phyloP scores from a whole-genome alignment of 768 basidiomycete species.

The Scleroderma citrinum region DNA sequence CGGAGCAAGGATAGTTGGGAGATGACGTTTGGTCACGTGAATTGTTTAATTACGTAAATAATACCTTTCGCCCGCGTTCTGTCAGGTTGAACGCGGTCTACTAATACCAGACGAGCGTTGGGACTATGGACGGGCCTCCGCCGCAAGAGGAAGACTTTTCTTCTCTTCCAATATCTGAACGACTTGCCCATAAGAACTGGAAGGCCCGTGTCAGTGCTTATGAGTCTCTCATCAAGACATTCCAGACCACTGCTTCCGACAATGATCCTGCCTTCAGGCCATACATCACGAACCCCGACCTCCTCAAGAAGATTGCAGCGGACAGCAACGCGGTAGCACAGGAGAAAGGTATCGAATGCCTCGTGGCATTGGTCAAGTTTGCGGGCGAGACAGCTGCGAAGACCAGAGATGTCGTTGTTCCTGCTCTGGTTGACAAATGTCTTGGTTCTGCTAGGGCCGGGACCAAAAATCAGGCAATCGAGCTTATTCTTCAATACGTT shows the following conservation, averaged over 20 bases:
- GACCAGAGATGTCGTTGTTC: slow-evolving; percentile 74
- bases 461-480: slow-evolving; percentile 82
- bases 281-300: slow-evolving; percentile 70
- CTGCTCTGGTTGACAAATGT: slow-evolving; percentile 94
- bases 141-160: slow-evolving; percentile 94
- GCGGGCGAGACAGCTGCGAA: slow-evolving; percentile 85
- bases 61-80: background rate
- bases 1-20: slow-evolving; percentile 33
- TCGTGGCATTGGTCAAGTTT: slow-evolving; percentile 81
- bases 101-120: slow-evolving; percentile 3
- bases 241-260: slow-evolving; percentile 86
- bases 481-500: slow-evolving; percentile 82
- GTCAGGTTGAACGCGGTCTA: background rate
- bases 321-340: slow-evolving; percentile 97
- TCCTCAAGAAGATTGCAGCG: slow-evolving; percentile 80
- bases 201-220: slow-evolving; percentile 95
- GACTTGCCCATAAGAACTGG: slow-evolving; percentile 96
- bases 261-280: slow-evolving; percentile 91
- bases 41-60: background rate
- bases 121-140: slow-evolving; percentile 80
- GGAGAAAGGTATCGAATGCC: slow-evolving; percentile 92
- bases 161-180: slow-evolving; percentile 65
- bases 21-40: background rate
- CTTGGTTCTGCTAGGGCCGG: slow-evolving; percentile 87
- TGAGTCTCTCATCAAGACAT: slow-evolving; percentile 78